These are phyloP conservation scores for Pythium brassicae DNA, from an alignment of 352 stramenopile genomes.

Conservation along the genomic window DNA sequence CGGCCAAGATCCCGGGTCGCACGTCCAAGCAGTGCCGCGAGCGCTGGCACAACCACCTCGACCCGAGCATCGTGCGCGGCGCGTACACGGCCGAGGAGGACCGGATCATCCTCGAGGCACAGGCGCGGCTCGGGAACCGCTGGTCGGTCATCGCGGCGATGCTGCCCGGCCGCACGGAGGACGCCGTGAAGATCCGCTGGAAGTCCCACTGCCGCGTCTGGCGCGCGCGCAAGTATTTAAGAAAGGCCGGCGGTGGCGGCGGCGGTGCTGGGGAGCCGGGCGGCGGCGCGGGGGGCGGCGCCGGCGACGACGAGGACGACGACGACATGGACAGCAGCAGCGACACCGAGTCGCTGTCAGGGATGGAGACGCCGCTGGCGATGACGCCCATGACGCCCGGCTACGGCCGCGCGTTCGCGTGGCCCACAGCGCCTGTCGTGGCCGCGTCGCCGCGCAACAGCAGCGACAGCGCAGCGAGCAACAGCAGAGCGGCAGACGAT, in stretches of 20 bases:
- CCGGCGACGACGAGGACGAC: not conserved
- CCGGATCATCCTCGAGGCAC: slow-evolving; percentile 82
- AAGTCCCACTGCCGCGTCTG: slow-evolving; percentile 86
- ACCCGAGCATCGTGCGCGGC: slow-evolving; percentile 86
- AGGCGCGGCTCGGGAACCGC: slow-evolving; percentile 80
- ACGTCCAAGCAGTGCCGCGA: slow-evolving; percentile 90
- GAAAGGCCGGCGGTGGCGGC: slow-evolving; percentile 30
- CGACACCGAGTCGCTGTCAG: slow-evolving; percentile 16
- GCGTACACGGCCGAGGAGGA: slow-evolving; percentile 88
- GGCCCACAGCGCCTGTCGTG: slow-evolving; percentile 1
- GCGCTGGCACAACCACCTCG: slow-evolving; percentile 88
- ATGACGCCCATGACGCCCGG: slow-evolving; percentile 17
- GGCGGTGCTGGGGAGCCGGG: too few species aligned
- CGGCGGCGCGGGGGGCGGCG: not conserved
- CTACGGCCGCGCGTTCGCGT: slow-evolving; percentile 10
- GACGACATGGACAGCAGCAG: slow-evolving; percentile 5
- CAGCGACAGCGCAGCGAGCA: not conserved
- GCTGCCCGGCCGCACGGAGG: slow-evolving; percentile 84
- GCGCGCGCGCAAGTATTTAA: slow-evolving; percentile 78
- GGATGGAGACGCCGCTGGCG: slow-evolving; percentile 16
- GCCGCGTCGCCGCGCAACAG: not conserved
- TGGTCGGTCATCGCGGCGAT: slow-evolving; percentile 90
- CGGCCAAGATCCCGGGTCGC: slow-evolving; percentile 76
- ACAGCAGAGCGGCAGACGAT: too few species aligned
- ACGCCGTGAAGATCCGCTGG: slow-evolving; percentile 92